Base-by-base conservation (phyloP, 306 rosid species). In the Cucumis hystrix region DNA sequence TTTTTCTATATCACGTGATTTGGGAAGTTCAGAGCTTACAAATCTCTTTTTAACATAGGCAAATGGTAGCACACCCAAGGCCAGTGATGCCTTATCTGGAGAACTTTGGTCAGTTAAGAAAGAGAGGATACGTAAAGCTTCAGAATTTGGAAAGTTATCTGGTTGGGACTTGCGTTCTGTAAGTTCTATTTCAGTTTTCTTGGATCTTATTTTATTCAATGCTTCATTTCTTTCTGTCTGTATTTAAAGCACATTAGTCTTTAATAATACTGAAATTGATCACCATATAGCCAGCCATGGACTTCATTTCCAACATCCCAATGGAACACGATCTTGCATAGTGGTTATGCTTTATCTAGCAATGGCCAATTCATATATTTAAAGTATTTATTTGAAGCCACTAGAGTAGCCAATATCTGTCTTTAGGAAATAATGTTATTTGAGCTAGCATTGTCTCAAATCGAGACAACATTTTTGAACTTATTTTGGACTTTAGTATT, bases 141-240 rank as follows among this genome's bases (percentile, higher is more conserved):
- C 99, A 35, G 84, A 59, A 35, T 80, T 84, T 70, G 99, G 98
- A 78, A 88, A 87, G 70, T 76, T 86, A 79, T 87, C 89, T 74
- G 93, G 99, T 82, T 92, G 99, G 99, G 97, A 91, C 85, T 83
- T 96, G 84, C 84, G 96, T 76, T 96, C 99, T 64, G 98, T 96
- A 85, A 89, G 99, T 87, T 66, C 41, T 78, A 18, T 25, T 37
- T 74, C 18, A 54, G 25, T 25, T 63, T 49, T 60, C 45, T 41
- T 43, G 8, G 43, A n/a, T 33, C 4, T 78, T 66, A 54, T 30
- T 43, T 56, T 41, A 12, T 57, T 57, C 51, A 8, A 23, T 18
- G 8, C 41, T 20, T 28, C 13, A n/a, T 75, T 75, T 74, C 63
- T 21, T 37, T 12, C 0, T 3, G 7, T 23, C 75, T 68, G 16